A percentile compares a stretch with the other conserved stretches of the same genome.
Conservation (phyloP, 768 basidiomycete genomes). For the Mrakia gelida region DNA sequence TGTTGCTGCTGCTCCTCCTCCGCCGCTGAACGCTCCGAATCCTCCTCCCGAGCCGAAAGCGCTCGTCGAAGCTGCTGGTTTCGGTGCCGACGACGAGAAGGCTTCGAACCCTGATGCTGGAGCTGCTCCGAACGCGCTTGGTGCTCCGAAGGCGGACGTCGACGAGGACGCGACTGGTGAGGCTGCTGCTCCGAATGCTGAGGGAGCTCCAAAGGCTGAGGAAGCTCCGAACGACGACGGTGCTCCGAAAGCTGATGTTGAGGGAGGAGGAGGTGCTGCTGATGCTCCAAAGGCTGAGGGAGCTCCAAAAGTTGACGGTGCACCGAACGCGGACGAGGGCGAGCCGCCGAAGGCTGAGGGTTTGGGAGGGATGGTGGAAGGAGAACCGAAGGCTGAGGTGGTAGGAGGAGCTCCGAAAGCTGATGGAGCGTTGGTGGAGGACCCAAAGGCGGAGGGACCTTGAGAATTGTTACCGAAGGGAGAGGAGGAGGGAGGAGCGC, state of each 20-base stretch:
- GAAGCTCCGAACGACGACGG: slow-evolving; percentile 14
- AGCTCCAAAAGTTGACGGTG: slow-evolving; percentile 24
- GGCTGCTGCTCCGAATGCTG: slow-evolving; percentile 14
- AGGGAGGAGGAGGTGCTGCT: not conserved
- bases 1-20: not conserved
- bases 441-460: not conserved
- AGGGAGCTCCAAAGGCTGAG: slow-evolving; percentile 22
- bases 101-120: slow-evolving; percentile 11
- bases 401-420: slow-evolving; percentile 23
- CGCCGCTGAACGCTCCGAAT: not conserved
- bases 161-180: slow-evolving; percentile 18
- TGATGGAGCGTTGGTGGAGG: not conserved
- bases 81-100: slow-evolving; percentile 4
- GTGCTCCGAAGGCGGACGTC: slow-evolving; percentile 19
- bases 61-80: not conserved
- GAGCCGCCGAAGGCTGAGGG: slow-evolving; percentile 24
- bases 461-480: too few species aligned
- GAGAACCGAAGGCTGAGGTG: slow-evolving; percentile 20
- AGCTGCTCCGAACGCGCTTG: slow-evolving; percentile 27
- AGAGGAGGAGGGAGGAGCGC: not conserved
- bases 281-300: slow-evolving; percentile 18
- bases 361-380: not conserved
- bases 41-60: slow-evolving; percentile 3
- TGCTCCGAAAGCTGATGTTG: slow-evolving; percentile 8
- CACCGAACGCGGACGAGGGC: not conserved